Base-by-base conservation (phyloP, 1,139 yeast species). In the Wickerhamomyces sp. region DNA sequence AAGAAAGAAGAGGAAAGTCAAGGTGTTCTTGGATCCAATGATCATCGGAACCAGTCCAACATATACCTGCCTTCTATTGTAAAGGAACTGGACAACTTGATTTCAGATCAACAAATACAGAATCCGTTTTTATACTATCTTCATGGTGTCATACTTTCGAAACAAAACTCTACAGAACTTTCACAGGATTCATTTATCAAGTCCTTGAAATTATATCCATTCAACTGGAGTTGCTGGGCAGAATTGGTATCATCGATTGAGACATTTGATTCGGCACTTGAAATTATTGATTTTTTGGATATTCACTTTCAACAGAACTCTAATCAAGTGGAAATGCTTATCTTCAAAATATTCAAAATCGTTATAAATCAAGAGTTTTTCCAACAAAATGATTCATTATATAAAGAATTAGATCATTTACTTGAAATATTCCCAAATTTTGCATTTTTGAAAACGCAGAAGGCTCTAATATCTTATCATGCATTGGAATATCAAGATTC, bases 191-290 rank as follows among this genome's bases (percentile, higher is more conserved):
- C 68, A 36, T 69, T 89, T 32, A 65, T 78, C 33, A 68, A 69
- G 37, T 83, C 96, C 5, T 31, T 66, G 15, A 54, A 58, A 21
- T 30, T 72, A 21, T 88, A 82, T 51, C 96, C 97, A 0, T 85
- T 74, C 59, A 92, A 92, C 55, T 92, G 97, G 97, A 78, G 92
- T 40, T 86, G 95, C 43, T 94, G 97, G 97, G 74, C 75, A 45
- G 97, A 92, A 55, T 67, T 92, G 28, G 67, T 83, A 13, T 68
- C 78, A 3, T 81, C 94, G 38, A 61, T 89, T 16, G 64, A 74
- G 5, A 72, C 80, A 21, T 69, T 79, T 38, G 88, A 83, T 45
- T 87, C 83, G 40, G 84, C 87, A 0, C 44, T 70, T 12, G 58
- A 60, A 7, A 63, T 81, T 19, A 55, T 79, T 5, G 65, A 64